These are phyloP conservation scores for Suillus alpinus DNA, from an alignment of 768 basidiomycete genomes.

Conservation along the genomic window DNA sequence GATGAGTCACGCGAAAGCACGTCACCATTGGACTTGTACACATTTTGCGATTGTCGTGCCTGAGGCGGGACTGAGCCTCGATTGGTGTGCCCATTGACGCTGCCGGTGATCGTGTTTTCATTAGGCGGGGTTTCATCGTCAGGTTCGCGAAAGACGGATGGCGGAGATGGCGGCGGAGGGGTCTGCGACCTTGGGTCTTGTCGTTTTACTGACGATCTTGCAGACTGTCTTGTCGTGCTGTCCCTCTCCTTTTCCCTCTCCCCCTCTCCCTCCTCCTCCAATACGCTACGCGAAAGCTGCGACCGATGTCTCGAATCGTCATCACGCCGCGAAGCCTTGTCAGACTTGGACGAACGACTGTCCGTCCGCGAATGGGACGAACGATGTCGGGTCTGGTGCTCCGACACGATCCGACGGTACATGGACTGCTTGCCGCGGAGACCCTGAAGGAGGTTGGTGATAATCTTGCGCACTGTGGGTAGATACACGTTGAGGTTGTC, in stretches of 20 bases:
- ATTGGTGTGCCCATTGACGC: constrained; percentile 14
- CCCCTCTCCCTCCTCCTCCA: constrained; percentile 35
- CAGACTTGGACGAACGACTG: constrained; percentile 55
- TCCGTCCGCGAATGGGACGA: constrained; percentile 56
- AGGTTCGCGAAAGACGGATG: constrained; percentile 28
- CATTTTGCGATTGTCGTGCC: constrained; percentile 15
- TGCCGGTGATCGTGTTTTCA: constrained; percentile 6
- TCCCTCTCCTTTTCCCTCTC: constrained; percentile 29
- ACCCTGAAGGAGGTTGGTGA: constrained; percentile 89
- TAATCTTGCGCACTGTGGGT: constrained; percentile 87
- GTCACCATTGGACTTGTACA: constrained; percentile 7
- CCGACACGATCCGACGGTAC: constrained; percentile 74
- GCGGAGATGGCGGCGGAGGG: constrained; percentile 26
- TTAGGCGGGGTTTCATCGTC: constrained; percentile 26
- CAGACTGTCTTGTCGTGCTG: constrained; percentile 39
- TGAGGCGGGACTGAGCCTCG: constrained; percentile 11
- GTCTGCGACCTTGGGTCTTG: constrained; percentile 24
- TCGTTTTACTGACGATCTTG: constrained; percentile 37
- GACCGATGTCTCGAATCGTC: constrained; percentile 48
- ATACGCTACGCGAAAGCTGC: constrained; percentile 42
- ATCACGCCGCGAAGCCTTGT: constrained; percentile 36
- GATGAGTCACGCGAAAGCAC: constrained; percentile 4
- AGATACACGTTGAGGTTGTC: constrained; percentile 88
- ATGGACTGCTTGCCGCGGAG: constrained; percentile 89
- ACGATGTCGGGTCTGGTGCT: constrained; percentile 48